Evolutionary conservation across 345 rosid genomes (phyloP).

Genomic region (Eucalyptus lansdowneana): DNA sequence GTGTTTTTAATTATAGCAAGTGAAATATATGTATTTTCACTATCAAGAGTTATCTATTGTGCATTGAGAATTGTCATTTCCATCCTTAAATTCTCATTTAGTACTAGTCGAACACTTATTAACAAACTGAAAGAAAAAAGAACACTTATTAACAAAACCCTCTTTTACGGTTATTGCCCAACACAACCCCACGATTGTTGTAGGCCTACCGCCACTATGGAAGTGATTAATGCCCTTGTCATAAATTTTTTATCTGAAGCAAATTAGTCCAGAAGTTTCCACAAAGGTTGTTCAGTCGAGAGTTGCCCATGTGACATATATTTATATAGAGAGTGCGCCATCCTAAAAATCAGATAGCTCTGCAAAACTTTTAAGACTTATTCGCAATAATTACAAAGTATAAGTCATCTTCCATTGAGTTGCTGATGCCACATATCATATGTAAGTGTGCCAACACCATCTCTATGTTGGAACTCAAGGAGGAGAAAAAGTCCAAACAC

Average conservation of each 20-base stretch:
- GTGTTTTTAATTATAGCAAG: not conserved
- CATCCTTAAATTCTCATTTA: not conserved
- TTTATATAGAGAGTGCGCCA: not conserved
- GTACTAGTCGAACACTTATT: not conserved
- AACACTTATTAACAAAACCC: not conserved
- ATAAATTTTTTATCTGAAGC: not conserved
- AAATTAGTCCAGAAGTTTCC: not conserved
- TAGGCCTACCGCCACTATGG: not conserved
- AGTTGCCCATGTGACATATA: not conserved
- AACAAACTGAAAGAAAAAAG: not conserved
- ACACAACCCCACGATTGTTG: not conserved
- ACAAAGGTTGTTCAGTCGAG: not conserved
- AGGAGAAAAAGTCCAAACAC: not conserved
- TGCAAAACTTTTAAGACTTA: not conserved
- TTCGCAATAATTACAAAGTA: not conserved
- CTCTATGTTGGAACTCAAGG: not conserved
- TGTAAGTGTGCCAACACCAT: not conserved
- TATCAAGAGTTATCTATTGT: not conserved
- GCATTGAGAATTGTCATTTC: too few relatives aligned
- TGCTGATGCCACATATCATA: not conserved
- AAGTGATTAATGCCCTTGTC: not conserved
- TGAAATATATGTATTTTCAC: not conserved
- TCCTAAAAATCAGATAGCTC: not conserved
- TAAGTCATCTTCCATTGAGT: not conserved
- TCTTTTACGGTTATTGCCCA: not conserved